Evolutionary conservation across 495 filamentous ascomycete genomes (phyloP), one percentile per base, ranked within the genome.

Genomic region (Thermochaetoides thermophila): DNA sequence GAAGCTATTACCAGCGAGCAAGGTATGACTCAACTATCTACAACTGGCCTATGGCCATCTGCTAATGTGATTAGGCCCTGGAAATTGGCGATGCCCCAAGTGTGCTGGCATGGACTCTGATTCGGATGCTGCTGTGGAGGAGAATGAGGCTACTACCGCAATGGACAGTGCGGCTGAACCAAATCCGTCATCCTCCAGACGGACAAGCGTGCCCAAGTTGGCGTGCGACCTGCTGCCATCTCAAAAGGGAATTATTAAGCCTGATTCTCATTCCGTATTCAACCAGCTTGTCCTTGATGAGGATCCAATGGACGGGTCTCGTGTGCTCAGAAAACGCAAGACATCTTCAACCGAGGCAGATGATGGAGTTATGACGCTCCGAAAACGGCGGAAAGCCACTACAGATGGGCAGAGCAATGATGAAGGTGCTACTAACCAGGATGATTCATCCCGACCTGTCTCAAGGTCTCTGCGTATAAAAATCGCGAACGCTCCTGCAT

Each of bases 251-350:
- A 47, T 63, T 8, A 63, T 76, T 37, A 77, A 81, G 40, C 74
- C 78, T n/a, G 78, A 75, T 17, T 82, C 82, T 6, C 81, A 91
- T 49, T 86, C 84, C 1, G 73, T 91, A 24, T 92, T 91, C 54
- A 82, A 81, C 42, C 66, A 76, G 60, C 60, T 84, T 14, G 76
- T 84, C 21, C 68, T 84, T 19, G 72, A 80, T 33, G 82, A 84
- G 31, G 83, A 91, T 45, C 69, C 80, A 9, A 68, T 86, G 60
- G 83, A 91, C 53, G 84, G 84, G 27, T 84, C 84, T 3, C 76
- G 85, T 32, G 71, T 83, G 28, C 59, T 95, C 32, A 71, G 87
- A 32, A 96, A 95, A 56, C 74, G 89, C 27, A 93, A 93, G 57
- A 64, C 64, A 19, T 69, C 65, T 0, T 68, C 64, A n/a, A 44